Conservation (phyloP, 2,329 filamentous ascomycete genomes). For the Emergomyces africanus region DNA sequence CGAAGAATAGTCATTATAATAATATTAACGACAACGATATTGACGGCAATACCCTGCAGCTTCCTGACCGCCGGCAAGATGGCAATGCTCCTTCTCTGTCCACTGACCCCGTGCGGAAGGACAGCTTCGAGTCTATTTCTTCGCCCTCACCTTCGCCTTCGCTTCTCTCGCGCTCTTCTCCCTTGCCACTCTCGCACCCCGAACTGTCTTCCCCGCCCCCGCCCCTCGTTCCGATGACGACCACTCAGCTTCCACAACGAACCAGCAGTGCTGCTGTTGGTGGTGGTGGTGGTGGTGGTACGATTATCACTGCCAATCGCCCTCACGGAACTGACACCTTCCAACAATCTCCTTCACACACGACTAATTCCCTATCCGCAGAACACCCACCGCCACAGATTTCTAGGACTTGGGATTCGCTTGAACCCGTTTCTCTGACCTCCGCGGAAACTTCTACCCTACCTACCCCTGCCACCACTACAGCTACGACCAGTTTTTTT, state of each 20-base stretch:
- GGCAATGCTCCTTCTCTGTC: conserved; percentile 10
- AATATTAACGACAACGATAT: background rate
- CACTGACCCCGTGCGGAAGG: conserved; percentile 9
- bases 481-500: background rate
- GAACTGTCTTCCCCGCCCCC: background rate
- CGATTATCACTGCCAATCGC: background rate
- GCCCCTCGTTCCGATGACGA: background rate
- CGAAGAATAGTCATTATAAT: background rate
- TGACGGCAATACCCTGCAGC: background rate
- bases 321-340: background rate
- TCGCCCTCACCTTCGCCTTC: background rate
- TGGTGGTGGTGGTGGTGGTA: background rate
- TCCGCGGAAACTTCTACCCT: background rate
- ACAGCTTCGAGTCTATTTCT: background rate
- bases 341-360: background rate
- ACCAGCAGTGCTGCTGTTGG: background rate
- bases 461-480: background rate
- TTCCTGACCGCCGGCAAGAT: conserved; percentile 6
- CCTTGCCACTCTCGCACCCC: background rate
- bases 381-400: background rate
- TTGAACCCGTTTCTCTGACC: background rate
- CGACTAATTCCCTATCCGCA: background rate
- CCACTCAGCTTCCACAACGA: background rate
- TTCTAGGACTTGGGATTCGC: background rate
- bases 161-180: background rate